phyloP scores from a whole-genome alignment of 2,329 filamentous ascomycete species.

The Talaromyces sp. region DNA sequence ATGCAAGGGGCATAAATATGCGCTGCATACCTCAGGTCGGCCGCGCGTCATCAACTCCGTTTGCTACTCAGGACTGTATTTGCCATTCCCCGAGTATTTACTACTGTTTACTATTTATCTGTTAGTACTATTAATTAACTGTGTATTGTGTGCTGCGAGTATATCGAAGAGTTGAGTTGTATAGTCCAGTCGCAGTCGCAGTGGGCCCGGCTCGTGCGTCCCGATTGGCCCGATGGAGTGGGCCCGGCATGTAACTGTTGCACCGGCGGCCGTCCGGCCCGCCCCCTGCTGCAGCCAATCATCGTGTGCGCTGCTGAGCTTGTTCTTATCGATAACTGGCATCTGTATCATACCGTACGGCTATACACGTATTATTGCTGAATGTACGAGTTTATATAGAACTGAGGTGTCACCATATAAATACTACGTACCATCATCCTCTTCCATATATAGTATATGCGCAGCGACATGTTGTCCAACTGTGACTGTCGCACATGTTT shows the following conservation, averaged over 20 bases:
- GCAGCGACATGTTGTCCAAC: too few species aligned
- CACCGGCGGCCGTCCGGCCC: background rate
- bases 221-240: background rate
- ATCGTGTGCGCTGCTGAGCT: background rate
- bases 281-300: background rate
- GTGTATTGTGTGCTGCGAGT: too few species aligned
- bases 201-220: background rate
- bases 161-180: background rate
- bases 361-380: too few species aligned
- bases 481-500: too few species aligned
- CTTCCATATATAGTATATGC: too few species aligned
- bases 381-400: too few species aligned
- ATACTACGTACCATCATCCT: too few species aligned
- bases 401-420: too few species aligned
- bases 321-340: background rate
- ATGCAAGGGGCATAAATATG: background rate
- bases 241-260: conserved; percentile 11
- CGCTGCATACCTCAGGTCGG: background rate
- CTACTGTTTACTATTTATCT: too few species aligned
- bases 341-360: too few species aligned
- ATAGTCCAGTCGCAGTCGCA: background rate
- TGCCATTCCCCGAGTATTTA: too few species aligned
- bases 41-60: background rate
- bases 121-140: too few species aligned
- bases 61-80: background rate